These are phyloP conservation scores for Plasmopara muralis DNA, from an alignment of 352 stramenopile species.

Conservation along the genomic window DNA sequence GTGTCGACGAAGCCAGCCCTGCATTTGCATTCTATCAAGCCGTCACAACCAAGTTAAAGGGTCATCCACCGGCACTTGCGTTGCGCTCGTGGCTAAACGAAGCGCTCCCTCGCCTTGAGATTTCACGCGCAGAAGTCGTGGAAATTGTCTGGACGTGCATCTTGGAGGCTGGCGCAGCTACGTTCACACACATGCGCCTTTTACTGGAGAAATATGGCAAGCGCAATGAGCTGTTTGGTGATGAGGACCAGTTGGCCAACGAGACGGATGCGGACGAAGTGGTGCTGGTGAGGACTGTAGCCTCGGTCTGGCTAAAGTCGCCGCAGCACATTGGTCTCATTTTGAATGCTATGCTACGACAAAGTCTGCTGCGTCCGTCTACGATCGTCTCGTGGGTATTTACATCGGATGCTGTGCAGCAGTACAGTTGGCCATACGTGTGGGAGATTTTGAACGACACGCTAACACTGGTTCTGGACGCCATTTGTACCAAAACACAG, in stretches of 20 bases:
- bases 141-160: constrained; percentile 77
- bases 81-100: constrained; percentile 60
- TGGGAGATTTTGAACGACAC: constrained; percentile 78
- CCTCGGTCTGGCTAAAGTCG: constrained; percentile 73
- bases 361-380: constrained; percentile 51
- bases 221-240: constrained; percentile 38
- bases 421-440: constrained; percentile 86
- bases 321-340: constrained; percentile 79
- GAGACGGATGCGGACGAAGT: constrained; percentile 37
- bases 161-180: constrained; percentile 65
- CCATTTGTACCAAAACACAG: constrained; percentile 30
- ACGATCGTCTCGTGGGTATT: constrained; percentile 80
- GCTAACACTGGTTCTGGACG: constrained; percentile 44
- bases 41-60: constrained; percentile 61
- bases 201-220: constrained; percentile 76
- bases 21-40: constrained; percentile 49
- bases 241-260: constrained; percentile 23
- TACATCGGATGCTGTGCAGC: constrained; percentile 69
- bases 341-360: constrained; percentile 73
- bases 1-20: constrained; percentile 10
- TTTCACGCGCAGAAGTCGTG: constrained; percentile 42
- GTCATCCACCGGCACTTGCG: constrained; percentile 42
- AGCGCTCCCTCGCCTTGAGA: constrained; percentile 32
- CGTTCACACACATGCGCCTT: constrained; percentile 77
- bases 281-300: constrained; percentile 58